Evolutionary conservation across 1,284 basidiomycete species (phyloP), one percentile per base, ranked within the genome.

Genomic region (Rhodotorula sp.): DNA sequence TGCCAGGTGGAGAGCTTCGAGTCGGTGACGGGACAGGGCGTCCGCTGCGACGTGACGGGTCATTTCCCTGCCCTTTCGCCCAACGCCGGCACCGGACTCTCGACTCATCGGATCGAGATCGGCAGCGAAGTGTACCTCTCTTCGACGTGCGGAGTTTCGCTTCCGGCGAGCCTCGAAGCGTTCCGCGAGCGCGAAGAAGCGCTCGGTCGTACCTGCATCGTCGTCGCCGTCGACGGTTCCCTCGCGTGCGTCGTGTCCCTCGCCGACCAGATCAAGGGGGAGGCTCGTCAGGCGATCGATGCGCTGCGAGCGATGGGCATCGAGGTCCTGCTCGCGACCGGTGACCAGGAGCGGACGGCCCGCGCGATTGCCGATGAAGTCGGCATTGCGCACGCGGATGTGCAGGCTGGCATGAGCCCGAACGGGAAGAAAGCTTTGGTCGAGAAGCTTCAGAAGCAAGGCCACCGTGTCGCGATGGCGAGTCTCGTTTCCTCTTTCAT

Each of bases 371-470:
- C 93, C 26, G 87, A 87, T 76, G 88, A 93, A 79, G 90, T 95
- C 26, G 93, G 93, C 0, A 95, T 97, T 76, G 82, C 83, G 60
- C 84, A 88, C 2, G 88, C 91, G 66, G 85, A 88, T 66, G 91
- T 97, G 0, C 93, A 89, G 86, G 89, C 93, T 5, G 87, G 87
- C 62, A 92, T 97, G 85, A 93, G 89, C 78, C 94, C 94, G 2
- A 91, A 93, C 78, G 94, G 94, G 58, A 97, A 97, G 80, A 92
- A 92, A 0, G 85, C 88, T 26, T 86, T 92, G 68, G 85, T 97
- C 26, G 83, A 87, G 5, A 91, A 93, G 78, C 81, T 97, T 54
- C 90, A 92, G 81, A 85, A 87, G 78, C 86, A 86, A 76, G 83
- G 88, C 60, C 75, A 78, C 34, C 89, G 88, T 49, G 89, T 95